Base-by-base conservation (phyloP, 1,284 basidiomycete genomes). In the Mycosarcoma mackinlayi region DNA sequence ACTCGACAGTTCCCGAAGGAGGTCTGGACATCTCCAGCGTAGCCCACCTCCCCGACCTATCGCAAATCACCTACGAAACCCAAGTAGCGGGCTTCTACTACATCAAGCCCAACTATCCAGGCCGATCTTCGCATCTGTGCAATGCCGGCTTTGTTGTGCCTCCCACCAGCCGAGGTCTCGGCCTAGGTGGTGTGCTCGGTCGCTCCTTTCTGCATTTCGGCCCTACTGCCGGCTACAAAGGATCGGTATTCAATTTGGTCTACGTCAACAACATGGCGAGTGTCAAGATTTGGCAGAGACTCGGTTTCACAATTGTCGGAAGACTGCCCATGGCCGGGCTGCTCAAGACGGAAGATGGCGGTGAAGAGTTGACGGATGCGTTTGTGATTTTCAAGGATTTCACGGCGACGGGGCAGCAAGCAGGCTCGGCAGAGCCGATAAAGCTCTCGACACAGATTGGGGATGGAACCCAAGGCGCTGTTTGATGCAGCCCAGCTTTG, bases 191-290 rank as follows among this genome's bases (percentile, higher is more conserved):
- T 30, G 85, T 88, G 2, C 87, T 97, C 27, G 93, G 91, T 1
- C 87, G 87, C 64, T 91, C 91, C 4, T 97, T 89, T 84, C 85
- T 95, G 11, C 84, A 91, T 79, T 93, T 92, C 75, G 94, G 88
- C 8, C 78, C 68, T 21, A 23, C 31, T 16, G 60, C 71, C 52
- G 86, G 93, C 9, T 97, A 94, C 85, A 86, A 89, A 73, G 92
- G 88, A 0, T 93, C 91, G 75, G 92, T 97, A 16, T 97, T 96
- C 86, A 97, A 97, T 81, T 87, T 97, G 42, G 93, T 96, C 31
- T 97, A 92, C 83, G 88, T 89, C 34, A 93, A 90, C 84, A 92
- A 92, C 83, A 82, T 85, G 39, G 89, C 90, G 13, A 90, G 88
- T 54, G 84, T 91, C 59, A 89, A 80, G 74, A 86, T 96, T 41